Evolutionary conservation across 2,329 filamentous ascomycete genomes (phyloP), one percentile per base, ranked within the genome.

Genomic region (Allantophomopsis lycopodina): DNA sequence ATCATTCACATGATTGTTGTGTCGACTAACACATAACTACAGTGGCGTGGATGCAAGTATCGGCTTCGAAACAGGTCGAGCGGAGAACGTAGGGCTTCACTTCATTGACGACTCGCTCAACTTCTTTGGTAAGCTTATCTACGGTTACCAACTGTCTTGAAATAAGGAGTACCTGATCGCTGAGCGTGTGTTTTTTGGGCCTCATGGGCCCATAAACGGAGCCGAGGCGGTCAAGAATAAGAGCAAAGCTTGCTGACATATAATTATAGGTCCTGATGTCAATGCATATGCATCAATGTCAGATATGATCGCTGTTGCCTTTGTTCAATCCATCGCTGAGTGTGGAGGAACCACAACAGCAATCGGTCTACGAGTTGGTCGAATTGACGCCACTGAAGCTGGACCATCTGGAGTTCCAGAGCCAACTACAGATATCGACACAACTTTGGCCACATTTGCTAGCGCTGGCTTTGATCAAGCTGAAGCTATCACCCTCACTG

Each of bases 401-500:
- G 71, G 71, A 7, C 51, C 55, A 2, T 48, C 57, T 2, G 72
- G 71, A 7, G 67, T 79, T 3, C 74, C 74, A 3, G 63, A 73
- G 47, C 71, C 73, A 0, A 63, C 76, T 47, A 71, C 61, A 1
- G 76, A 78, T 48, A 50, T 57, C 37, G 63, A 67, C 37, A 70
- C 75, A 50, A 79, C 78, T 47, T 41, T 56, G 5, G 65, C 72
- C 37, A 71, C 76, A 62, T 36, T 36, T 23, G 14, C 18, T 7
- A 14, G 20, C 7, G 36, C 23, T 32, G 74, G 74, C 5, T 77
- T 77, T 55, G 65, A 55, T 38, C 52, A 53, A 11, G 53, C 60
- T 13, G 70, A 78, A 46, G 77, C 77, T 71, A 75, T 79, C 32
- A 64, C 71, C 48, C 59, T 74, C 18, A 66, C 65, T 2, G 73